These are phyloP conservation scores for Parietaria judaica DNA, from an alignment of 306 rosid genomes.

Conservation along the genomic window DNA sequence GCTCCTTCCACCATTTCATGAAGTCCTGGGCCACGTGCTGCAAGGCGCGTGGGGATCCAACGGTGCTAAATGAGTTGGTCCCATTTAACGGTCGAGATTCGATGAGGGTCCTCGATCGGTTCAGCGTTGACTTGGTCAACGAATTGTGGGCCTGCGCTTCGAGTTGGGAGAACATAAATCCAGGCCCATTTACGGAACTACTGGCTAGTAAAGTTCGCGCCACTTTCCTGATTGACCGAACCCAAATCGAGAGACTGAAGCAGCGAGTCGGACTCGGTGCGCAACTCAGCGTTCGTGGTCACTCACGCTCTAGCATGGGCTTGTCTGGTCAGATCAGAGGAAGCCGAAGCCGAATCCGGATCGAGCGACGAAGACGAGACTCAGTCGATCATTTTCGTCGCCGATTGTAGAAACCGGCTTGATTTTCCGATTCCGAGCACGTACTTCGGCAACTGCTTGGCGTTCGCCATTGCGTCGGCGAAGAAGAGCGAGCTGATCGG, in stretches of 20 bases:
- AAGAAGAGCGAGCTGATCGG: conserved; percentile 24
- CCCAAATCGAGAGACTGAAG: conserved; percentile 19
- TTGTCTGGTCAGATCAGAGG: conserved; percentile 17
- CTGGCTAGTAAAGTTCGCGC: conserved; percentile 14
- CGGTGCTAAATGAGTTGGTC: not conserved
- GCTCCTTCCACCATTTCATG: conserved; percentile 18
- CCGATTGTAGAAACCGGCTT: conserved; percentile 31
- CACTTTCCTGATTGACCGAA: conserved; percentile 5
- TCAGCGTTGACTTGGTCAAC: not conserved
- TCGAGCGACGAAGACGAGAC: conserved; percentile 9
- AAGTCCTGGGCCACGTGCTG: conserved; percentile 30
- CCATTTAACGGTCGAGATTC: conserved; percentile 8
- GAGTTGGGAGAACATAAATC: not conserved
- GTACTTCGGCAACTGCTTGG: conserved; percentile 42
- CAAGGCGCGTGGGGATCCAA: not conserved
- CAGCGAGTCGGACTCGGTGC: not conserved
- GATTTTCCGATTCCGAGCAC: conserved; percentile 20
- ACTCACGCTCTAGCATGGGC: conserved; percentile 29
- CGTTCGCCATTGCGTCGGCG: not conserved
- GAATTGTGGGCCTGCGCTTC: conserved; percentile 1
- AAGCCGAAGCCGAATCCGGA: not conserved
- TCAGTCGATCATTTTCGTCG: conserved; percentile 19
- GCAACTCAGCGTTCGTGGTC: conserved; percentile 20
- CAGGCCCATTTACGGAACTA: not conserved
- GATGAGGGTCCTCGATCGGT: conserved; percentile 4